phyloP scores from a whole-genome alignment of 345 rosid species.

The Bruguiera gymnorhiza region DNA sequence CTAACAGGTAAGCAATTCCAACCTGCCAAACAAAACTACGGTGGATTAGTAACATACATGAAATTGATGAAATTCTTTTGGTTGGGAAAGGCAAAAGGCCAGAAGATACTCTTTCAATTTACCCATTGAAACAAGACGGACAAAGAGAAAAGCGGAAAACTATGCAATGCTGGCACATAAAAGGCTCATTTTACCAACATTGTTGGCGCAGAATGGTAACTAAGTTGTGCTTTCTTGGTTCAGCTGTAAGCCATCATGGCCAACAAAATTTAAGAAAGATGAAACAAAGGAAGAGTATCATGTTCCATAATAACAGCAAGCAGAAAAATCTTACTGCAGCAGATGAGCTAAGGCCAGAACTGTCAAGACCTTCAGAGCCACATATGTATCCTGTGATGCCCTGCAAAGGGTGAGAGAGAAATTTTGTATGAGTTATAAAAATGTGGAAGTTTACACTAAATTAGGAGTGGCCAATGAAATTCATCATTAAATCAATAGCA shows the following conservation, averaged over 20 bases:
- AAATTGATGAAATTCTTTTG: background rate
- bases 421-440: background rate
- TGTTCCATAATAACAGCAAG: conserved; percentile 7
- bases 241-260: background rate
- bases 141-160: too few species aligned
- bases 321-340: conserved; percentile 73
- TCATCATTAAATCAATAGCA: background rate
- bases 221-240: background rate
- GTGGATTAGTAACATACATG: background rate
- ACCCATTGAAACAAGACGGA: too few species aligned
- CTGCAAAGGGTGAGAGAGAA: conserved; percentile 42
- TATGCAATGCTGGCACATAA: too few species aligned
- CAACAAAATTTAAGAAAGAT: background rate
- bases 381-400: conserved; percentile 81
- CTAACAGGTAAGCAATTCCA: conserved; percentile 89
- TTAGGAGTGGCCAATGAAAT: background rate
- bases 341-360: conserved; percentile 97
- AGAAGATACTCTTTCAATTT: too few species aligned
- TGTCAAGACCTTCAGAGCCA: conserved; percentile 86
- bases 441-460: background rate
- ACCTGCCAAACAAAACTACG: conserved; percentile 39
- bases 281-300: background rate
- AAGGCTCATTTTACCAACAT: too few species aligned
- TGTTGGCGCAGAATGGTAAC: too few species aligned
- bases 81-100: background rate